Percentiles rank a stretch among this genome's conserved stretches.
phyloP scores from a whole-genome alignment of 2,329 filamentous ascomycete species.

The Arthrobotrys pseudoclavata region DNA sequence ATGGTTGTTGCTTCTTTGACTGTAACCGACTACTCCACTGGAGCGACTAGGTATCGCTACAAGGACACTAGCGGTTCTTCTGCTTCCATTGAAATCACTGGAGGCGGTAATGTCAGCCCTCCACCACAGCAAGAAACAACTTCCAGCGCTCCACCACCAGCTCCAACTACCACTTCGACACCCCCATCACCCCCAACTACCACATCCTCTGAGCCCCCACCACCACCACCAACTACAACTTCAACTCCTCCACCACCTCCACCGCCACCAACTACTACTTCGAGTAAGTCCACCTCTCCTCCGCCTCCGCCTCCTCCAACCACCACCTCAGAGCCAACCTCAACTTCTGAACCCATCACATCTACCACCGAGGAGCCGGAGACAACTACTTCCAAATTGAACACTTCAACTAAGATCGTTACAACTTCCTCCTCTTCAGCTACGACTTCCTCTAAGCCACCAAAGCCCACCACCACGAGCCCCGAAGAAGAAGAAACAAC shows the following conservation, averaged over 20 bases:
- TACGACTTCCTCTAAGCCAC: slow-evolving; percentile 28
- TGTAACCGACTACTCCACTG: slow-evolving; percentile 93
- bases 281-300: slow-evolving; percentile 37
- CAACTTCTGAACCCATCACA: slow-evolving; percentile 25
- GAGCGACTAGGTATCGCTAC: slow-evolving; percentile 81
- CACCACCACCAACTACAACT: slow-evolving; percentile 35
- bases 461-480: slow-evolving; percentile 22
- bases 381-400: slow-evolving; percentile 37
- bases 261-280: slow-evolving; percentile 25
- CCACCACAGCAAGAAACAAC: slow-evolving; percentile 2
- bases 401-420: slow-evolving; percentile 23
- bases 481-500: slow-evolving; percentile 31
- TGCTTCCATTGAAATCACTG: slow-evolving; percentile 83
- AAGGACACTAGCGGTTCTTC: slow-evolving; percentile 81
- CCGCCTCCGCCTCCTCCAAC: slow-evolving; percentile 32
- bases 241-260: slow-evolving; percentile 21
- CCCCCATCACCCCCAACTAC: slow-evolving; percentile 20
- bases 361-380: slow-evolving; percentile 39
- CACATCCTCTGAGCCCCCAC: slow-evolving; percentile 16
- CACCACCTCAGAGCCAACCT: slow-evolving; percentile 18
- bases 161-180: slow-evolving; percentile 36
- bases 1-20: slow-evolving; percentile 84
- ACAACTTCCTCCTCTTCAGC: slow-evolving; percentile 21
- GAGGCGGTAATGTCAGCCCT: slow-evolving; percentile 74
- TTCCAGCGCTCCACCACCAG: slow-evolving; percentile 33